Evolutionary conservation across 2,329 filamentous ascomycete genomes (phyloP).

Genomic region (Trichoderma koningiopsis): DNA sequence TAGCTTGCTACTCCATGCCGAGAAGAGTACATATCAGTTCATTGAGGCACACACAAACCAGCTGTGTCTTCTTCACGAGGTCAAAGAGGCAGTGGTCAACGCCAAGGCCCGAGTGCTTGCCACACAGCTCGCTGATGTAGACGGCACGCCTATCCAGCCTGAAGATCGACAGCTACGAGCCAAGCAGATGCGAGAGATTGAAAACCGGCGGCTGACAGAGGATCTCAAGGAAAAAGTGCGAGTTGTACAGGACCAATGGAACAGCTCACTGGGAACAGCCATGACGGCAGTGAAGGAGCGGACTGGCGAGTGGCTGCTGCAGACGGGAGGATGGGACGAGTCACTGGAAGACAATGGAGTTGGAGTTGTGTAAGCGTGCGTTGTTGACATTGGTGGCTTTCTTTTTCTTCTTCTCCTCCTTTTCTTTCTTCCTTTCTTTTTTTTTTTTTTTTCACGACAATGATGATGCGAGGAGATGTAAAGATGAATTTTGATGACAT

Average conservation of each 20-base stretch:
- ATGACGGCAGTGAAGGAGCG: slow-evolving; percentile 73
- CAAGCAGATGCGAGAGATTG: slow-evolving; percentile 61
- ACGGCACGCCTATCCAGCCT: slow-evolving; percentile 37
- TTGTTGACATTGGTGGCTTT: not conserved
- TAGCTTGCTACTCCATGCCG: slow-evolving; percentile 79
- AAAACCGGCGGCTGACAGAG: slow-evolving; percentile 72
- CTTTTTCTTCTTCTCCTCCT: not conserved
- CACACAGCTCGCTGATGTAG: slow-evolving; percentile 56
- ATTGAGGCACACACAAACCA: slow-evolving; percentile 94
- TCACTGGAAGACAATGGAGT: slow-evolving; percentile 62
- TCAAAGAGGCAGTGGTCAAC: slow-evolving; percentile 75
- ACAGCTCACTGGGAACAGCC: slow-evolving; percentile 77
- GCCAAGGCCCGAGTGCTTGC: slow-evolving; percentile 70
- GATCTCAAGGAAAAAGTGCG: slow-evolving; percentile 93
- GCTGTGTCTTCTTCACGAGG: slow-evolving; percentile 86
- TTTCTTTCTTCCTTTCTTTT: not conserved
- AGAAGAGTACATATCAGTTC: slow-evolving; percentile 94
- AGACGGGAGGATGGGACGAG: slow-evolving; percentile 88
- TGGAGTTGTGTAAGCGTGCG: slow-evolving; percentile 30
- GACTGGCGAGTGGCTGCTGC: slow-evolving; percentile 71
- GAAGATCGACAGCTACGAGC: slow-evolving; percentile 46
- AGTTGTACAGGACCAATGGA: slow-evolving; percentile 89
- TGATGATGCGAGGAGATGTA: not conserved
- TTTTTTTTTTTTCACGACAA: not conserved
- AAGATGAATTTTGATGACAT: not conserved